phyloP scores from a whole-genome alignment of 495 filamentous ascomycete species.

The Podospora conica region DNA sequence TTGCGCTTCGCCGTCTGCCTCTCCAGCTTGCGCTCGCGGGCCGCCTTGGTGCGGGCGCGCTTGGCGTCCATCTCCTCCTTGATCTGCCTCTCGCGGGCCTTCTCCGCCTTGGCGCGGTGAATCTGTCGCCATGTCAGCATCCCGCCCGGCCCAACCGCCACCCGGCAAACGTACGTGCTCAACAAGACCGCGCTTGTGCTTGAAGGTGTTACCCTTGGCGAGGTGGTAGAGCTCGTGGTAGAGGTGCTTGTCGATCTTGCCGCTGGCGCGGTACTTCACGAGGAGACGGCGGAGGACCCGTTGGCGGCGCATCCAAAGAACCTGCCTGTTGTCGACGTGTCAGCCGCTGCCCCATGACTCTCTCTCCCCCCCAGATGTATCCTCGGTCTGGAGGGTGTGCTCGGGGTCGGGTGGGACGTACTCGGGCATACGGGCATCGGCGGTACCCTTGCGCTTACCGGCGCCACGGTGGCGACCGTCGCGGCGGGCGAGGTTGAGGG shows the following conservation, averaged over 20 bases:
- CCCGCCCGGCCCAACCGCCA: neutral
- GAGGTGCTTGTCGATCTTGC: constrained; percentile 99
- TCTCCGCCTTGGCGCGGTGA: constrained; percentile 99
- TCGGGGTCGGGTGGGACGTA: constrained; percentile 44
- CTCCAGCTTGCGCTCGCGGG: constrained; percentile 91
- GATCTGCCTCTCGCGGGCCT: constrained; percentile 82
- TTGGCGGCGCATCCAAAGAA: constrained; percentile 99
- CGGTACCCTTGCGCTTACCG: constrained; percentile 99
- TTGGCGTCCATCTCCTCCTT: constrained; percentile 99
- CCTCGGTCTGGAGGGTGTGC: too few relatives aligned
- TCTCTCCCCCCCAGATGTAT: neutral
- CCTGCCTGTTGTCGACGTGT: constrained; percentile 55
- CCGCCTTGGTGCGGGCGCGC: constrained; percentile 99
- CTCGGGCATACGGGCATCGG: constrained; percentile 98
- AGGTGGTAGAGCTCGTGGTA: constrained; percentile 99
- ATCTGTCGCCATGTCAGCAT: constrained; percentile 55
- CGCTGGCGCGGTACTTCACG: constrained; percentile 97
- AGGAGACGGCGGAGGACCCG: constrained; percentile 97
- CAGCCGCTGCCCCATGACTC: constrained; percentile 13
- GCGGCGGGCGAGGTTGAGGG: constrained; percentile 80
- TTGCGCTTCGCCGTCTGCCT: constrained; percentile 84
- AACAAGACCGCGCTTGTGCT: constrained; percentile 99
- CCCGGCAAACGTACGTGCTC: constrained; percentile 79
- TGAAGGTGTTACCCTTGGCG: constrained; percentile 99
- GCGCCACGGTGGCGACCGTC: constrained; percentile 95